Evolutionary conservation across 495 filamentous ascomycete genomes (phyloP).

Genomic region (Aspergillus wentii): DNA sequence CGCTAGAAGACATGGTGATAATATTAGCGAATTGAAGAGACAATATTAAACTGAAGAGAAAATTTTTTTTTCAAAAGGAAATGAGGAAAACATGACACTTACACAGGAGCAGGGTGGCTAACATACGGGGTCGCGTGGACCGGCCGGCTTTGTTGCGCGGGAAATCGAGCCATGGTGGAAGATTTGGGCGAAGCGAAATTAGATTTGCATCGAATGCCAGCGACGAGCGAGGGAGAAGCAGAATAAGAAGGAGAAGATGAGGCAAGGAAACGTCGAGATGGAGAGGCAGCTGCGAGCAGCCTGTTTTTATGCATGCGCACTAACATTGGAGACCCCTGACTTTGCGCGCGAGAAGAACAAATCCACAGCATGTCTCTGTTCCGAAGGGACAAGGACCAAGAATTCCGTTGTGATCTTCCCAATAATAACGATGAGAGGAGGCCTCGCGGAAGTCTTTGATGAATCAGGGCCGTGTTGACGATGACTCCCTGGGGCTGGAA

Average conservation of each 20-base stretch:
- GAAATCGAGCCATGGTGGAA: constrained; percentile 39
- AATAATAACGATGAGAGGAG: constrained; percentile 18
- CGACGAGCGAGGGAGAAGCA: constrained; percentile 1
- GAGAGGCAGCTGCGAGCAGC: constrained; percentile 14
- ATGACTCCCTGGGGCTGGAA: constrained; percentile 24
- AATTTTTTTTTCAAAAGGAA: too few relatives aligned
- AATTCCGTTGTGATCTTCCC: constrained; percentile 18
- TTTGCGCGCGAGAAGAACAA: too few relatives aligned
- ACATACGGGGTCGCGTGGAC: constrained; percentile 36
- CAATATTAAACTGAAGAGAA: too few relatives aligned
- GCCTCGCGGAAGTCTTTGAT: too few relatives aligned
- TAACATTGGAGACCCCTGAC: constrained; percentile 33
- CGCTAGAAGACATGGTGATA: too few relatives aligned
- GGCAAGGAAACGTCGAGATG: constrained; percentile 17
- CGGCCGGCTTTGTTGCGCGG: constrained; percentile 36
- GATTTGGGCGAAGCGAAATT: constrained; percentile 20
- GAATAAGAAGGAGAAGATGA: constrained; percentile 16
- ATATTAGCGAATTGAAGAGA: too few relatives aligned
- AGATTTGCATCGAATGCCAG: constrained; percentile 10
- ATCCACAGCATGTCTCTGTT: constrained; percentile 39
- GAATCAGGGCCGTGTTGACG: constrained; percentile 25
- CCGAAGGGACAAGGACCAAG: constrained; percentile 22
- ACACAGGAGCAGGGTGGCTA: constrained; percentile 34
- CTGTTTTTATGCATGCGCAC: constrained; percentile 35
- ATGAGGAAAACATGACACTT: constrained; percentile 16